phyloP scores from a whole-genome alignment of 1,284 basidiomycete genomes.

The Fomitopsis palustris region DNA sequence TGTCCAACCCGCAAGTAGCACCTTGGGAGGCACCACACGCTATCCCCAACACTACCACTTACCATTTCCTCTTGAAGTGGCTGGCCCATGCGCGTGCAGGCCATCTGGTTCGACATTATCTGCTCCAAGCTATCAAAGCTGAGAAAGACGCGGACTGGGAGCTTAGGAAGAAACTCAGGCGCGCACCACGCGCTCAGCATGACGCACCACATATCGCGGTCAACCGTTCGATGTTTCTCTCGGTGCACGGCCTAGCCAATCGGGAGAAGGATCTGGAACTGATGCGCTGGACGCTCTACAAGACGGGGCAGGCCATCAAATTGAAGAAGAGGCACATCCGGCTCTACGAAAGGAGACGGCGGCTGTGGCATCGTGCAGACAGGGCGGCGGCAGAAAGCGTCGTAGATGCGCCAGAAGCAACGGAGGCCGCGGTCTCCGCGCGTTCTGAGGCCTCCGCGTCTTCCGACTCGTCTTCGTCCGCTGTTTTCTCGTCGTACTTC shows the following conservation, averaged over 20 bases:
- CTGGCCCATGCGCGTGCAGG: constrained; percentile 44
- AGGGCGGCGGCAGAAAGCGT: constrained; percentile 2
- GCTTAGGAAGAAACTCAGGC: constrained; percentile 16
- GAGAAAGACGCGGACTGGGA: constrained; percentile 37
- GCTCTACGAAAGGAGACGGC: constrained; percentile 35
- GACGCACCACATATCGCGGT: constrained; percentile 47
- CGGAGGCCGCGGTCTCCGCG: neutral
- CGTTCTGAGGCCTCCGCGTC: neutral
- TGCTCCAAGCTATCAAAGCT: constrained; percentile 52
- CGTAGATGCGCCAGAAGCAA: neutral
- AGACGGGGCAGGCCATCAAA: constrained; percentile 38
- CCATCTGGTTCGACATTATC: constrained; percentile 64
- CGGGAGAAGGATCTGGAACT: constrained; percentile 50
- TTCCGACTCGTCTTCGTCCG: neutral
- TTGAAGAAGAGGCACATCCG: constrained; percentile 44
- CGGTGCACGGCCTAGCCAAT: constrained; percentile 55
- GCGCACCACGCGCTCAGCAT: constrained; percentile 16
- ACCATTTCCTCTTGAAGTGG: constrained; percentile 56
- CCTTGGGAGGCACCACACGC: constrained; percentile 42
- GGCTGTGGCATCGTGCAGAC: constrained; percentile 16
- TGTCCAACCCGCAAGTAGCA: constrained; percentile 30
- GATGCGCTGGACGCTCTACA: constrained; percentile 52
- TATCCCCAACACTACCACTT: constrained; percentile 67
- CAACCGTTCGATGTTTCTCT: constrained; percentile 50
- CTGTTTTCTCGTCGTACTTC: constrained; percentile 19